Evolutionary conservation across 768 basidiomycete species (phyloP).

Genomic region (Hysterangium stoloniferum): DNA sequence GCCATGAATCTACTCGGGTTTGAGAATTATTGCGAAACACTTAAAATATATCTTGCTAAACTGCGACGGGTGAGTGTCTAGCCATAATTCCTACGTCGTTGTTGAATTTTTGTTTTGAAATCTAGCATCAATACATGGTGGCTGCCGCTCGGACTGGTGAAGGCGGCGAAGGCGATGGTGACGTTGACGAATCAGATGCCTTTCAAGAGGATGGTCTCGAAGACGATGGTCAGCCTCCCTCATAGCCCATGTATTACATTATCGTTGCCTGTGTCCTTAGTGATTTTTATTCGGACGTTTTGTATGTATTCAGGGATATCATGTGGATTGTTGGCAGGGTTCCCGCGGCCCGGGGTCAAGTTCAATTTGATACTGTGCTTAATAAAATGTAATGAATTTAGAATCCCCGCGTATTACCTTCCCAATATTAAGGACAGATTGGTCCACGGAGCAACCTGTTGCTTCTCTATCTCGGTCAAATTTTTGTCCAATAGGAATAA

Average conservation of each 20-base stretch:
- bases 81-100: neutral
- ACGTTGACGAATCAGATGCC: conserved; percentile 3
- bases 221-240: neutral
- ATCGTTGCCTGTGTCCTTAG: conserved; percentile 4
- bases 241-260: conserved; percentile 10
- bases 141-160: conserved; percentile 11
- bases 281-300: conserved; percentile 4
- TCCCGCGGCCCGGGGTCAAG: too few species aligned
- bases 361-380: too few species aligned
- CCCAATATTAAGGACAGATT: too few species aligned
- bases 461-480: too few species aligned
- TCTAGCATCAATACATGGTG: conserved; percentile 11
- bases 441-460: too few species aligned
- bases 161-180: conserved; percentile 8
- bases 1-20: conserved; percentile 93
- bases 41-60: conserved; percentile 90
- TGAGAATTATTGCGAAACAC: conserved; percentile 87
- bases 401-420: too few species aligned
- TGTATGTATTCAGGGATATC: conserved; percentile 2
- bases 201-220: conserved; percentile 8
- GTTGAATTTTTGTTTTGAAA: neutral
- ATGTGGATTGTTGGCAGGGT: conserved; percentile 1
- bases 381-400: too few species aligned
- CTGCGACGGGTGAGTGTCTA: conserved; percentile 58
- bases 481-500: too few species aligned